Base-by-base conservation (phyloP, 352 stramenopile species). In the Thraustochytrium sp. region DNA sequence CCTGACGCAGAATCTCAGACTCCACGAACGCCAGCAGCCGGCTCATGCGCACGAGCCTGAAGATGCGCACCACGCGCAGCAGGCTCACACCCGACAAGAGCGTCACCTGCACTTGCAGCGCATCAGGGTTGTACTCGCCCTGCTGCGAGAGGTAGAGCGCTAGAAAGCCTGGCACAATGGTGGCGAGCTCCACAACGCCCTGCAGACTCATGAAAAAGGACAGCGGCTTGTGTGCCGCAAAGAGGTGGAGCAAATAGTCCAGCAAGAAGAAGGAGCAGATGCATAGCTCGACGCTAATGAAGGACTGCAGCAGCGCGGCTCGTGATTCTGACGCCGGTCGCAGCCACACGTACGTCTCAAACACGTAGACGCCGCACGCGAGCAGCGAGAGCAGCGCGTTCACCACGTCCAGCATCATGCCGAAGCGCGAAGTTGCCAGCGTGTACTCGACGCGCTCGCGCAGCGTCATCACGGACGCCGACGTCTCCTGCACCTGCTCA, bases 201-300 rank as follows among this genome's bases (percentile, higher is more conserved):
- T 34, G 29, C 34, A 26, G 3, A n/a, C 40, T 51, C 4, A 85
- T 23, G 26, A 76, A 5, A 36, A 68, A 82, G 44, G 42, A 16
- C 2, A 82, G 4, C 3, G 23, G 40, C 26, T 64, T 68, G 23
- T 85, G 59, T 1, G 77, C 77, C 18, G 68, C 46, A 40, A 85
- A 76, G 23, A 85, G n/a, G 29, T 78, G 77, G 44, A 85, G 40
- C 9, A 62, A 9, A 37, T 82, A 85, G 44, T 85, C 77, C 3
- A 48, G 0, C 5, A 54, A 3, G 38, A 72, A 85, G 49, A 80
- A 23, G 18, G 56, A 1, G 18, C 38, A 62, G n/a, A 82, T 9
- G 38, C 29, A 29, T n/a, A 56, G 23, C 11, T 85, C 77, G 16
- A 63, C 23, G 4, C 0, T 61, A 3, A 68, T 31, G 49, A 82